Base-by-base conservation (phyloP, 768 basidiomycete genomes). In the Imleria badia region DNA sequence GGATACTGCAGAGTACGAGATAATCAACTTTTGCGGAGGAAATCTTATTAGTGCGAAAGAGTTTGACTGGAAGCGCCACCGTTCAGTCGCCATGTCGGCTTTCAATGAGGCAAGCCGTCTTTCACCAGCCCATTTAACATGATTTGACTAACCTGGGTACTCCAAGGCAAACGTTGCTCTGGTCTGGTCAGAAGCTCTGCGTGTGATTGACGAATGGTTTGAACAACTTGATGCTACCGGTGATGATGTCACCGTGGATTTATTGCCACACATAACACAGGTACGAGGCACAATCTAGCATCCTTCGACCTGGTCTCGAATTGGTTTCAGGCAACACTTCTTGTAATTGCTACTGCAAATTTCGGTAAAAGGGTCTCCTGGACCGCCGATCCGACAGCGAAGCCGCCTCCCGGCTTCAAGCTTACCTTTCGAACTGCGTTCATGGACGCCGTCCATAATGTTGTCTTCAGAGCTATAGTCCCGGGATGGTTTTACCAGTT, bases 61-160 rank as follows among this genome's bases (percentile, higher is more conserved):
- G 7, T 48, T 71, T 0, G 73, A 76, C n/a, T 82, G 80, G 80
- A 76, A 76, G 46, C 69, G 77, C 3, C 79, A 81, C 56, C 71
- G 78, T 40, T 65, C 61, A 11, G 68, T 78, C 1, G 68, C 78
- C 20, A 79, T 76, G 49, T 74, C 77, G 13, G 81, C 81, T 0
- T 82, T 82, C 64, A 79, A 74, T 43, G 81, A 81, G 66, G 80
- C 70, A 51, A 45, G 64, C 42, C 15, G 15, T 23, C 12, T 23
- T 19, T 38, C 19, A 33, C 23, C n/a, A 10, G 13, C 14, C 23
- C 17, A 17, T 45, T 22, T 29, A 10, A 1, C 30, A 1, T 22
- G 9, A 5, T 49, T 23, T n/a, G 29, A 40, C 45, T 53, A 22
- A 61, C 26, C 0, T 34, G 30, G 2, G 8, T 35, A 2, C 14